Evolutionary conservation across 331 rosid species (phyloP).

Genomic region (Phaseolus coccineus): DNA sequence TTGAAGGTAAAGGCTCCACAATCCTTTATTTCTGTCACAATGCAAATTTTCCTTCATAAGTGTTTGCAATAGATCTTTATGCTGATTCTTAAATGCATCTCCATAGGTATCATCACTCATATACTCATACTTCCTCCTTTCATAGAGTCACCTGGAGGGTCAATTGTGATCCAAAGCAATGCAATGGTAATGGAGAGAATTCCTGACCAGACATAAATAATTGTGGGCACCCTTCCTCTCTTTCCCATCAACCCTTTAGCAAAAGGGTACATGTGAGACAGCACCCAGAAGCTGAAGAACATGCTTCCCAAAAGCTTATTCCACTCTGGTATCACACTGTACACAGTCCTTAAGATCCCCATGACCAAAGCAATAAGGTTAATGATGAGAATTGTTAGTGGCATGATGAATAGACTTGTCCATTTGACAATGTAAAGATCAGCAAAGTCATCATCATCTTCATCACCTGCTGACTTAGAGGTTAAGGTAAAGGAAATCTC

Average conservation of each 20-base stretch:
- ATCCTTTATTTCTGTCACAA: not conserved
- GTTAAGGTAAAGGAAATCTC: slow-evolving; percentile 46
- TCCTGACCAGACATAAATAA: slow-evolving; percentile 45
- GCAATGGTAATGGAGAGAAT: slow-evolving; percentile 44
- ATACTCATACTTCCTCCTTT: not conserved
- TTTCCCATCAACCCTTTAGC: slow-evolving; percentile 50
- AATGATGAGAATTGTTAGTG: slow-evolving; percentile 37
- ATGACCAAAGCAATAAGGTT: slow-evolving; percentile 22
- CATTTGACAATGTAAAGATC: slow-evolving; percentile 46
- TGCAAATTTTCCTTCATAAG: not conserved
- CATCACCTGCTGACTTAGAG: slow-evolving; percentile 36
- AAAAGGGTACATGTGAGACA: slow-evolving; percentile 49
- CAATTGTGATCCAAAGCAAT: slow-evolving; percentile 39
- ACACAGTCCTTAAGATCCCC: slow-evolving; percentile 40
- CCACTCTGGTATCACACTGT: slow-evolving; percentile 42
- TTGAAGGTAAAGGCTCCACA: not conserved
- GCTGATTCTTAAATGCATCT: not conserved
- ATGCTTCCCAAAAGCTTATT: slow-evolving; percentile 40
- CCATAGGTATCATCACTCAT: not conserved
- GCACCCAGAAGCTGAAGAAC: slow-evolving; percentile 47
- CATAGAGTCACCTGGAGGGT: slow-evolving; percentile 12
- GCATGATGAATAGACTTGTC: slow-evolving; percentile 41
- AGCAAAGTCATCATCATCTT: slow-evolving; percentile 2
- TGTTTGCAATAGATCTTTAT: slow-evolving; percentile 1
- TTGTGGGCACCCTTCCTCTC: slow-evolving; percentile 45